Percentiles rank a stretch among this genome's conserved stretches.
Evolutionary conservation across 116 monocot genomes (phyloP).

Genomic region (Trichopus zeylanicus): DNA sequence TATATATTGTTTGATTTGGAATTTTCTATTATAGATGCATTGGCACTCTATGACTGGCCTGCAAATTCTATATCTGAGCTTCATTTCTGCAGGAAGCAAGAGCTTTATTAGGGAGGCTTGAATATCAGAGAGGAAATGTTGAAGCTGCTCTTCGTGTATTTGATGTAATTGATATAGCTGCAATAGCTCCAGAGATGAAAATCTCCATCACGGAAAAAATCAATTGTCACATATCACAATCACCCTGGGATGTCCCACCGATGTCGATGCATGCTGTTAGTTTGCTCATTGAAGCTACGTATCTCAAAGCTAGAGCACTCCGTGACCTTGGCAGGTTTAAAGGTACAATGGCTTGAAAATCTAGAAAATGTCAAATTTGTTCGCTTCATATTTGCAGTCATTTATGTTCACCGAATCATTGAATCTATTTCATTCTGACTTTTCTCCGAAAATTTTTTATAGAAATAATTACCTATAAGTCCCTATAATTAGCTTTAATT

Average conservation of each 20-base stretch:
- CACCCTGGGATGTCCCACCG: constrained; percentile 27
- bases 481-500: too few relatives aligned
- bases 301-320: constrained; percentile 82
- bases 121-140: constrained; percentile 82
- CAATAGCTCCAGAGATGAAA: constrained; percentile 73
- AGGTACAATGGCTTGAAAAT: constrained; percentile 35
- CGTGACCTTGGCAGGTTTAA: constrained; percentile 76
- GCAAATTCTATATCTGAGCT: neutral
- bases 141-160: constrained; percentile 90
- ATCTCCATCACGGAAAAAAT: constrained; percentile 44
- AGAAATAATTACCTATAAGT: too few relatives aligned
- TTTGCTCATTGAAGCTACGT: constrained; percentile 78
- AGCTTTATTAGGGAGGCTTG: constrained; percentile 84
- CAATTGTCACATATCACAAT: constrained; percentile 24
- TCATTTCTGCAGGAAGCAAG: constrained; percentile 76
- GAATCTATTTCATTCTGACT: too few relatives aligned
- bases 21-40: too few relatives aligned
- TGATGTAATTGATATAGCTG: constrained; percentile 83
- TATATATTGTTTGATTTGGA: too few relatives aligned
- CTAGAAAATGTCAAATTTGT: neutral
- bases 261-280: constrained; percentile 82
- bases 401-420: neutral
- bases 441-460: too few relatives aligned
- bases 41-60: too few relatives aligned
- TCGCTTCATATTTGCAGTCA: neutral